These are phyloP conservation scores for Tricholoma saponaceum DNA, from an alignment of 768 basidiomycete species.

Conservation along the genomic window DNA sequence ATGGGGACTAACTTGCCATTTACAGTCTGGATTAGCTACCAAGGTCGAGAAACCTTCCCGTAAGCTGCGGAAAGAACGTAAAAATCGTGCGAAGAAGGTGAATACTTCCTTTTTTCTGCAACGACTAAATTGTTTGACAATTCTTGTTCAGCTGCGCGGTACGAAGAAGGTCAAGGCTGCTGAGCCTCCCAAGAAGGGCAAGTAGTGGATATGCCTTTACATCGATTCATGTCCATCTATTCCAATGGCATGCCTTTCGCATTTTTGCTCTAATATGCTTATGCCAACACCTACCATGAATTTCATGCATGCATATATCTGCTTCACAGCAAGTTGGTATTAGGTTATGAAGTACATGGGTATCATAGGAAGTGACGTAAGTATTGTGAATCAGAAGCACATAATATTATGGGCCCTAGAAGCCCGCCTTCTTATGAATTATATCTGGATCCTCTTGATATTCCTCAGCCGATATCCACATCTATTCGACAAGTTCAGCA, in stretches of 20 bases:
- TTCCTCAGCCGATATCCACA: slow-evolving; percentile 99
- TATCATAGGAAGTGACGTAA: slow-evolving; percentile 21
- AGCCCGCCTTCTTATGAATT: slow-evolving; percentile 93
- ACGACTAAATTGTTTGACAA: slow-evolving; percentile 11
- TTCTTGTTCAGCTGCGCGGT: slow-evolving; percentile 70
- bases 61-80: slow-evolving; percentile 98
- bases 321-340: slow-evolving; percentile 18
- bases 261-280: background rate
- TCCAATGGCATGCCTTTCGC: background rate
- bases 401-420: slow-evolving; percentile 38
- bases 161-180: slow-evolving; percentile 94
- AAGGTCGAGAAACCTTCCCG: slow-evolving; percentile 92
- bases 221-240: background rate
- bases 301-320: slow-evolving; percentile 20
- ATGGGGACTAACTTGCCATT: background rate
- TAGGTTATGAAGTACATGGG: slow-evolving; percentile 20
- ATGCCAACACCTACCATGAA: background rate
- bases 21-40: slow-evolving; percentile 58
- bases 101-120: background rate
- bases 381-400: slow-evolving; percentile 9
- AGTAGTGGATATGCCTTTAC: slow-evolving; percentile 46
- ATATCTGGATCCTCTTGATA: slow-evolving; percentile 99
- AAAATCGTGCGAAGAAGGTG: slow-evolving; percentile 99
- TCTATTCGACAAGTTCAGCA: slow-evolving; percentile 42
- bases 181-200: slow-evolving; percentile 89